phyloP scores from a whole-genome alignment of 305 asterid species.

The Rubia peregrina region DNA sequence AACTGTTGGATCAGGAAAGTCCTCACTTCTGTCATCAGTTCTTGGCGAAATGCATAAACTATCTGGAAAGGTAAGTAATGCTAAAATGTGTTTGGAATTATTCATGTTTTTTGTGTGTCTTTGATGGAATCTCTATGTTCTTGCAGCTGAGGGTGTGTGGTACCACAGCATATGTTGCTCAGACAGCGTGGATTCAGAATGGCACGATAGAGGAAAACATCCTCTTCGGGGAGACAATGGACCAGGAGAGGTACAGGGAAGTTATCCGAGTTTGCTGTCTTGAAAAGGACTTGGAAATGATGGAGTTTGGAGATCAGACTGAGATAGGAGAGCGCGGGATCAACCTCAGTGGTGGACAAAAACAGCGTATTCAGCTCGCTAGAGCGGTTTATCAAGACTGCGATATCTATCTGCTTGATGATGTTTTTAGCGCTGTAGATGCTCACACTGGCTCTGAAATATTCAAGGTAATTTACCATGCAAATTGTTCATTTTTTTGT shows the following conservation, averaged over 20 bases:
- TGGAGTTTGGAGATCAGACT: conserved; percentile 96
- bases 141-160: conserved; percentile 75
- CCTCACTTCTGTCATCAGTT: conserved; percentile 75
- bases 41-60: conserved; percentile 91
- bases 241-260: conserved; percentile 53
- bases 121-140: too few species aligned
- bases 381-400: conserved; percentile 94
- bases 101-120: neutral
- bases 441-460: conserved; percentile 97
- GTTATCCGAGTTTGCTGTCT: conserved; percentile 73
- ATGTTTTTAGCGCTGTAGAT: conserved; percentile 93
- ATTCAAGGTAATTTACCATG: conserved; percentile 55
- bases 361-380: conserved; percentile 92
- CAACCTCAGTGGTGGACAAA: conserved; percentile 95
- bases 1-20: conserved; percentile 93
- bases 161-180: conserved; percentile 89
- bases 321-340: conserved; percentile 99
- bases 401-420: conserved; percentile 85
- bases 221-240: conserved; percentile 63
- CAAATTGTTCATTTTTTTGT: neutral
- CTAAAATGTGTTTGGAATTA: neutral
- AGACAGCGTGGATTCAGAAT: conserved; percentile 92
- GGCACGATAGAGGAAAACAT: conserved; percentile 88
- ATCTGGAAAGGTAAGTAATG: conserved; percentile 64
- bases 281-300: conserved; percentile 91